phyloP scores from a whole-genome alignment of 2,329 filamentous ascomycete species.

The Ascochyta koolunga region DNA sequence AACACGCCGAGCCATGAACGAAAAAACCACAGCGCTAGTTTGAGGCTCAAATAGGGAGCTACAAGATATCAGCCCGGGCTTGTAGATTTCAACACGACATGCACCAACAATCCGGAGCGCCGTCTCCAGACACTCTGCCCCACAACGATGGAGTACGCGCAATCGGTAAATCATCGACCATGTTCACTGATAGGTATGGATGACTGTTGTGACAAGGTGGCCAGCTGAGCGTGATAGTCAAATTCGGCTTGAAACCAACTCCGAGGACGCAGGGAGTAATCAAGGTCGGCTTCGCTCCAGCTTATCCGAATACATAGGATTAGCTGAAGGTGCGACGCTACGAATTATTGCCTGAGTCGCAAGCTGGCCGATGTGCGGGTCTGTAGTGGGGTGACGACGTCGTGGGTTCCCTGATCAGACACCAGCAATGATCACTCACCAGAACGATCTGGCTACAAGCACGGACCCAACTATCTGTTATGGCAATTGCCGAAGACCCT shows the following conservation, averaged over 20 bases:
- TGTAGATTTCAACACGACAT: neutral
- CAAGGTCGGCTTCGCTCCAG: constrained; percentile 5
- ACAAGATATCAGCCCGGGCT: neutral
- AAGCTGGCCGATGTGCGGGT: constrained; percentile 1
- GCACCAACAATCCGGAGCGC: neutral
- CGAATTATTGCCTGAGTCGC: constrained; percentile 7
- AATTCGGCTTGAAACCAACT: neutral
- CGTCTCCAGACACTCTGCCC: neutral
- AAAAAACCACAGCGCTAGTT: neutral
- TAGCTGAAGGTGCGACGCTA: neutral
- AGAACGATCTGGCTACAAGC: constrained; percentile 11
- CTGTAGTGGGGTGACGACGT: constrained; percentile 7
- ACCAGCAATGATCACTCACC: constrained; percentile 9
- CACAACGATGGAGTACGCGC: neutral
- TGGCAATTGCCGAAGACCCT: neutral
- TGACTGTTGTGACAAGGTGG: neutral
- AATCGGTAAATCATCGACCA: neutral
- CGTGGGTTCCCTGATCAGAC: constrained; percentile 7
- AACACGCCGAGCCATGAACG: neutral
- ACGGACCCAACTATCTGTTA: neutral
- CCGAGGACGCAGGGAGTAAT: neutral
- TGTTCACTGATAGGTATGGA: neutral
- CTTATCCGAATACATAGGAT: neutral
- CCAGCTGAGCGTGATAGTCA: constrained; percentile 4
- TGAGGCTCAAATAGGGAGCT: neutral